These are phyloP conservation scores for Hippophae gyantsensis DNA, from an alignment of 306 rosid genomes.

Conservation along the genomic window DNA sequence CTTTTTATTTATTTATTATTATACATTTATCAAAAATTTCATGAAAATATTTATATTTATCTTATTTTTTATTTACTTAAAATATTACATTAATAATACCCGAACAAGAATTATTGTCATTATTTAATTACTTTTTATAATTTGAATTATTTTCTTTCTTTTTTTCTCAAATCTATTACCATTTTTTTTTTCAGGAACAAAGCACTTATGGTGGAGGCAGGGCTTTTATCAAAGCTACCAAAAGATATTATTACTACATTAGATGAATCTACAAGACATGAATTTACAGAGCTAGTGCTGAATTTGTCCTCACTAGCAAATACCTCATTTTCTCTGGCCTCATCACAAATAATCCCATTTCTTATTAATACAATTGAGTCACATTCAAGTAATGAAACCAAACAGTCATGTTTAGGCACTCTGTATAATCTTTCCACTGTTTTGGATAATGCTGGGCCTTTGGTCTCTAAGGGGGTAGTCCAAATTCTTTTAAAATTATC, in stretches of 20 bases:
- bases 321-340: conserved; percentile 44
- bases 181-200: conserved; percentile 53
- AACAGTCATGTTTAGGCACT: conserved; percentile 49
- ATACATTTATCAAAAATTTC: too few species aligned
- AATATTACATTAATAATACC: too few species aligned
- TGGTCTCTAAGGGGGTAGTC: conserved; percentile 57
- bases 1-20: background rate
- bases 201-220: conserved; percentile 76
- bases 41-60: too few species aligned
- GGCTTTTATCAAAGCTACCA: conserved; percentile 60
- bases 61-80: too few species aligned
- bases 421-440: conserved; percentile 59
- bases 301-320: conserved; percentile 63
- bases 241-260: conserved; percentile 35
- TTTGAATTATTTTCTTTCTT: conserved; percentile 17
- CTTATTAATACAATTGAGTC: conserved; percentile 34
- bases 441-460: conserved; percentile 47
- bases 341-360: conserved; percentile 46
- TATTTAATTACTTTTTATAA: too few species aligned
- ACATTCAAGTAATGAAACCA: conserved; percentile 36
- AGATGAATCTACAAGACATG: conserved; percentile 51
- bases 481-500: conserved; percentile 39
- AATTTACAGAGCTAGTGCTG: conserved; percentile 46
- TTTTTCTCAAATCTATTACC: conserved; percentile 15
- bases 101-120: too few species aligned